These are phyloP conservation scores for Cadophora gregata DNA, from an alignment of 2,329 filamentous ascomycete genomes.

Conservation along the genomic window DNA sequence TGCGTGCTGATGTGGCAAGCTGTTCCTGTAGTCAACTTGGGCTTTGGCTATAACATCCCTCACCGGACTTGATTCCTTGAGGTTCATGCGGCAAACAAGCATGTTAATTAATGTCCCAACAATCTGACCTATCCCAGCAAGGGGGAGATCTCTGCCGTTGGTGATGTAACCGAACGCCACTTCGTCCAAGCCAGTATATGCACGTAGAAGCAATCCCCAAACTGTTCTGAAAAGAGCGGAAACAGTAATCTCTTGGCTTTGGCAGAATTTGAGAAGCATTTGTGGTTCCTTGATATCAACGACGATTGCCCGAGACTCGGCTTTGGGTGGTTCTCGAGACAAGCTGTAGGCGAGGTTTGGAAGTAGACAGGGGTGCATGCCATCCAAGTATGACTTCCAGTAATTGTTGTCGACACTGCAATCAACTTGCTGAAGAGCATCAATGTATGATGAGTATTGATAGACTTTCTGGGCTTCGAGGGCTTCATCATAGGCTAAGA, in stretches of 20 bases:
- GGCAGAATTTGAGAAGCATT: slow-evolving; percentile 45
- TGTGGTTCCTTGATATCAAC: slow-evolving; percentile 34
- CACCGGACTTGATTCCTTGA: slow-evolving; percentile 38
- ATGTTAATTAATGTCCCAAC: slow-evolving; percentile 54
- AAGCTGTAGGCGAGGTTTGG: slow-evolving; percentile 41
- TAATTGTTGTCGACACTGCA: slow-evolving; percentile 35
- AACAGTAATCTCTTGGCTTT: slow-evolving; percentile 46
- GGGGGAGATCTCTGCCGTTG: slow-evolving; percentile 51
- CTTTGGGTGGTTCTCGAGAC: slow-evolving; percentile 11
- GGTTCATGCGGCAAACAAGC: slow-evolving; percentile 40
- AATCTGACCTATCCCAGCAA: slow-evolving; percentile 52
- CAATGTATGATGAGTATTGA: slow-evolving; percentile 41
- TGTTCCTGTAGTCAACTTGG: slow-evolving; percentile 45
- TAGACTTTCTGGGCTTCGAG: slow-evolving; percentile 24
- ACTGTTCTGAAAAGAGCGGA: slow-evolving; percentile 47
- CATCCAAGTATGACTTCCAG: slow-evolving; percentile 41
- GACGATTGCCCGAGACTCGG: slow-evolving; percentile 23
- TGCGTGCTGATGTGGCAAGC: slow-evolving; percentile 47
- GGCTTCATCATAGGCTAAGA: slow-evolving; percentile 45
- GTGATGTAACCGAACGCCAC: slow-evolving; percentile 50
- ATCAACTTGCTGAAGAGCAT: slow-evolving; percentile 39
- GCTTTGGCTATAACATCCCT: slow-evolving; percentile 36
- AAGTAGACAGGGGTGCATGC: slow-evolving; percentile 45
- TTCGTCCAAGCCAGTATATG: slow-evolving; percentile 44
- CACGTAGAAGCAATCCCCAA: slow-evolving; percentile 50